A percentile compares a stretch with the other conserved stretches of the same genome.
phyloP scores from a whole-genome alignment of 768 basidiomycete genomes.

The Auricularia cornea region DNA sequence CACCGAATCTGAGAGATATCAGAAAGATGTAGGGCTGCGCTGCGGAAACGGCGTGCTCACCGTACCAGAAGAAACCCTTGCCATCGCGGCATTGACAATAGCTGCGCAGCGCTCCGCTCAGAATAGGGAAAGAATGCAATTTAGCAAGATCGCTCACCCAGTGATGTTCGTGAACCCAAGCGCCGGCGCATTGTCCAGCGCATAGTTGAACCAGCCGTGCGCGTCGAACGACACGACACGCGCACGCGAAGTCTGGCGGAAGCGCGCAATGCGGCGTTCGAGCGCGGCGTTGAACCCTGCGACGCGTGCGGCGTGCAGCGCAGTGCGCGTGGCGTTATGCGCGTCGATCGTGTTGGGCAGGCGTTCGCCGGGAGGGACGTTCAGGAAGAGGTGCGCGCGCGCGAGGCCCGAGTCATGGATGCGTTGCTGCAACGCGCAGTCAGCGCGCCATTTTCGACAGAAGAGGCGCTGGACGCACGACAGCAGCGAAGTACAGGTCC shows the following conservation, averaged over 20 bases:
- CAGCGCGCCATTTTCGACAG: not conserved
- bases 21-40: not conserved
- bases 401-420: conserved; percentile 33
- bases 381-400: conserved; percentile 42
- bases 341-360: conserved; percentile 30
- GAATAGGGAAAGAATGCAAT: not conserved
- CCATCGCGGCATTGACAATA: conserved; percentile 44
- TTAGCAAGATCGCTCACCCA: conserved; percentile 23
- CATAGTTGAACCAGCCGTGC: conserved; percentile 38
- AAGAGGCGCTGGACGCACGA: conserved; percentile 28
- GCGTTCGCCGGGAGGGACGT: conserved; percentile 47
- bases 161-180: conserved; percentile 43
- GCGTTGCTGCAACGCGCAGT: conserved; percentile 25
- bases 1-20: not conserved
- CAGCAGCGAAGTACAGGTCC: conserved; percentile 40
- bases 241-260: conserved; percentile 22
- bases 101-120: conserved; percentile 18
- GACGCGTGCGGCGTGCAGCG: conserved; percentile 31
- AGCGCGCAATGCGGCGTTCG: conserved; percentile 24
- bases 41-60: conserved; percentile 27
- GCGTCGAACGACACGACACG: conserved; percentile 43
- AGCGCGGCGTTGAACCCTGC: conserved; percentile 36
- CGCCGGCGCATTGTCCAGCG: conserved; percentile 32
- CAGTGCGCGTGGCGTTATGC: conserved; percentile 28
- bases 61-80: conserved; percentile 47